Evolutionary conservation across 352 stramenopile species (phyloP).

Genomic region (Globisporangium middletonii): DNA sequence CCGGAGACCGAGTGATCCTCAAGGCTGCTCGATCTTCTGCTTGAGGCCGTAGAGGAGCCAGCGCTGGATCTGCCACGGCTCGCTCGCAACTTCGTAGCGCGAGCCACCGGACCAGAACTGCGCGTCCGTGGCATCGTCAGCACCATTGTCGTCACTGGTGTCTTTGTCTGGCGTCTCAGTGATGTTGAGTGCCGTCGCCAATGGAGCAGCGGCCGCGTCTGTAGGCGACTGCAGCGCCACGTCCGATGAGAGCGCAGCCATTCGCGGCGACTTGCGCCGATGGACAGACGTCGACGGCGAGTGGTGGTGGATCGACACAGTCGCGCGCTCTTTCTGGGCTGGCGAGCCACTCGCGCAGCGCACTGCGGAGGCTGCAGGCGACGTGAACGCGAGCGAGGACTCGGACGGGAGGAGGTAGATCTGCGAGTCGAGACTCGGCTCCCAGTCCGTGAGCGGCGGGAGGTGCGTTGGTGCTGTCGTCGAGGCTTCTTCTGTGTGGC

Average conservation of each 20-base stretch:
- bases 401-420: slow-evolving; percentile 3
- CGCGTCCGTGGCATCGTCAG: neutral
- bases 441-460: neutral
- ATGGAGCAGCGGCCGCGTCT: neutral
- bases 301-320: neutral
- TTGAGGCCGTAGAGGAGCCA: slow-evolving; percentile 38
- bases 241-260: neutral
- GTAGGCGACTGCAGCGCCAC: neutral
- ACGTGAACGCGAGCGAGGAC: neutral
- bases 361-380: neutral
- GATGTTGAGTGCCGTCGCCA: neutral
- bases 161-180: neutral
- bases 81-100: slow-evolving; percentile 25
- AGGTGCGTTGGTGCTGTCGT: neutral
- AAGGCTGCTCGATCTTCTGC: slow-evolving; percentile 21
- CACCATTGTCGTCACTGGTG: neutral
- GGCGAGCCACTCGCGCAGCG: too few relatives aligned
- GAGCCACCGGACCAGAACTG: slow-evolving; percentile 22
- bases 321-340: too few relatives aligned
- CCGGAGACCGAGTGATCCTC: neutral
- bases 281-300: slow-evolving; percentile 3
- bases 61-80: slow-evolving; percentile 40
- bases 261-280: slow-evolving; percentile 8
- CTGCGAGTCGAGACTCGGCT: neutral
- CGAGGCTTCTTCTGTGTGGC: neutral